Evolutionary conservation across 2,329 filamentous ascomycete genomes (phyloP).

Genomic region (Cryphonectria radicalis): DNA sequence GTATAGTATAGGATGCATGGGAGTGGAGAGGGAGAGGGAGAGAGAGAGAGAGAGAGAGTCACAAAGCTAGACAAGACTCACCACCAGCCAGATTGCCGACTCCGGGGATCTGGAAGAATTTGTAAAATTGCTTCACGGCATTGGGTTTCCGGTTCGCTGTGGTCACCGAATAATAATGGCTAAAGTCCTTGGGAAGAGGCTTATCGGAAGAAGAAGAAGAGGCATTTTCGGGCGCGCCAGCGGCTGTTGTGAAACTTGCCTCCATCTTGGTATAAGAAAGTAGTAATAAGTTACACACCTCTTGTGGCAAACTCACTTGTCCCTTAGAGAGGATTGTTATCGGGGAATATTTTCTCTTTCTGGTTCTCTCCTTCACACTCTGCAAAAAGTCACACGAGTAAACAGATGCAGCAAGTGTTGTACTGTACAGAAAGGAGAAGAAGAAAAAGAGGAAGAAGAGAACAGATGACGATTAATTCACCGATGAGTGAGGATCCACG

Average conservation of each 20-base stretch:
- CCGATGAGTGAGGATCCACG: background rate
- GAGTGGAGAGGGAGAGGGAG: too few species aligned
- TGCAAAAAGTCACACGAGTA: background rate
- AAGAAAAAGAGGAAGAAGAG: background rate
- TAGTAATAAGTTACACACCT: background rate
- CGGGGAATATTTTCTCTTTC: background rate
- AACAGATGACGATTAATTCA: background rate
- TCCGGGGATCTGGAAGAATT: constrained; percentile 73
- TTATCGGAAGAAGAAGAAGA: constrained; percentile 33
- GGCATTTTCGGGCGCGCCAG: constrained; percentile 29
- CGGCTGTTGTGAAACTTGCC: constrained; percentile 19
- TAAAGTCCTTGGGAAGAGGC: constrained; percentile 69
- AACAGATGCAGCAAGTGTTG: background rate
- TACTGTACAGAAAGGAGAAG: background rate
- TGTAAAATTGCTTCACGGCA: constrained; percentile 80
- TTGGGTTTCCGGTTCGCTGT: constrained; percentile 69
- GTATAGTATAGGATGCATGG: too few species aligned
- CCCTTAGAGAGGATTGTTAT: background rate
- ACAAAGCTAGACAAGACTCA: constrained; percentile 40
- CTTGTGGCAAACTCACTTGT: background rate
- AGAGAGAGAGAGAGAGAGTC: background rate
- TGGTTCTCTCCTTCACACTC: background rate
- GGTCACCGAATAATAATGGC: constrained; percentile 75
- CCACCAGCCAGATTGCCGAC: constrained; percentile 66
- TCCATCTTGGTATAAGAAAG: constrained; percentile 19